Evolutionary conservation across 2,329 filamentous ascomycete species (phyloP).

Genomic region (Colletotrichum salicis): DNA sequence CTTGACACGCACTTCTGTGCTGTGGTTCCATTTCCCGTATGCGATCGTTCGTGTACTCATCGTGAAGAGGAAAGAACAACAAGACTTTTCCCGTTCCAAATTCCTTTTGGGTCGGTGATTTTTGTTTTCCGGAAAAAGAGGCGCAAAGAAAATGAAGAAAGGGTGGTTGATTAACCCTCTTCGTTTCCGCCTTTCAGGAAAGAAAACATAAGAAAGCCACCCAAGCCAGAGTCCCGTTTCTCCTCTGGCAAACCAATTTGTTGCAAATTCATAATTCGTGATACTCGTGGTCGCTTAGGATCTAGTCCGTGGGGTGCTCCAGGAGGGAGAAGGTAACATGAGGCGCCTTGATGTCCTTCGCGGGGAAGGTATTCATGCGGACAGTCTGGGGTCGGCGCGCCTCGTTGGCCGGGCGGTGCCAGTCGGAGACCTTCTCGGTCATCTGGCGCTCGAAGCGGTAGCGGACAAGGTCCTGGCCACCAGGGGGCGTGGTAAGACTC

Average conservation of each 20-base stretch:
- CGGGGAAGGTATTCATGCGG: slow-evolving; percentile 29
- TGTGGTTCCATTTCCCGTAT: slow-evolving; percentile 22
- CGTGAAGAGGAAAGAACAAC: slow-evolving; percentile 19
- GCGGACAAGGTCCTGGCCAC: slow-evolving; percentile 55
- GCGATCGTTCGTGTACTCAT: slow-evolving; percentile 19
- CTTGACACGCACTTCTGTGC: slow-evolving; percentile 23
- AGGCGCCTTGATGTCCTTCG: slow-evolving; percentile 31
- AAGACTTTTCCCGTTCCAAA: slow-evolving; percentile 21
- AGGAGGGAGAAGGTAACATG: slow-evolving; percentile 34
- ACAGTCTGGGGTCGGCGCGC: slow-evolving; percentile 33
- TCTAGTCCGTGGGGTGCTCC: slow-evolving; percentile 18
- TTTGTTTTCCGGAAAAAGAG: slow-evolving; percentile 26
- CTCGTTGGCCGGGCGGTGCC: slow-evolving; percentile 22
- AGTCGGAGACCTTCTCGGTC: slow-evolving; percentile 39
- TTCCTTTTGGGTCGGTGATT: slow-evolving; percentile 27
- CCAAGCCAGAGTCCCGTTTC: slow-evolving; percentile 36
- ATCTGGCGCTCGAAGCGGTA: slow-evolving; percentile 57
- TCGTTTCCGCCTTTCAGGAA: slow-evolving; percentile 1
- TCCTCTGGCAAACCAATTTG: slow-evolving; percentile 32
- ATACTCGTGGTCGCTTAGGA: slow-evolving; percentile 9
- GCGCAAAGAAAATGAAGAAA: slow-evolving; percentile 9
- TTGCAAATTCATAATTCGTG: slow-evolving; percentile 34
- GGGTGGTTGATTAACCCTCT: neutral
- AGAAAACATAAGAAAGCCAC: slow-evolving; percentile 5
- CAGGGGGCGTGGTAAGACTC: slow-evolving; percentile 56